Conservation (phyloP, 1,284 basidiomycete genomes). For the Caloboletus firmus region DNA sequence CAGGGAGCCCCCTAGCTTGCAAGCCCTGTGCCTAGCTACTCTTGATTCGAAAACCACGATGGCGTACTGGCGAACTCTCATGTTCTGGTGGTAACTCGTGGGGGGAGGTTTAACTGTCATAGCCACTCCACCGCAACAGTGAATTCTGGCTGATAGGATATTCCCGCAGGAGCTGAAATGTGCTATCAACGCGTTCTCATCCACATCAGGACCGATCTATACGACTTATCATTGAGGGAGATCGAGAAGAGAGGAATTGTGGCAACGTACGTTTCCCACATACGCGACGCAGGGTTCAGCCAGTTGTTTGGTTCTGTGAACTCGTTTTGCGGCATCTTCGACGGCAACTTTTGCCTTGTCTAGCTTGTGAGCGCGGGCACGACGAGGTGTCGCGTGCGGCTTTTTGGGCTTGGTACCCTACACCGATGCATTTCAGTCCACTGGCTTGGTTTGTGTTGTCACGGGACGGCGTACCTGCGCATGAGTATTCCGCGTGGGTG, state of each 20-base stretch:
- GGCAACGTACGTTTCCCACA: constrained; percentile 57
- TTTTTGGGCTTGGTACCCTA: constrained; percentile 13
- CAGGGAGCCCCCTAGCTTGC: constrained; percentile 43
- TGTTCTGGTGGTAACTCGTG: constrained; percentile 27
- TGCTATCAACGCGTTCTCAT: constrained; percentile 37
- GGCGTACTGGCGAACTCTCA: constrained; percentile 50
- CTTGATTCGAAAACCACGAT: constrained; percentile 45
- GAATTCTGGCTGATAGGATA: constrained; percentile 44
- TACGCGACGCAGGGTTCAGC: constrained; percentile 41
- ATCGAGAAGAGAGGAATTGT: not conserved
- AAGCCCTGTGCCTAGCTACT: constrained; percentile 40
- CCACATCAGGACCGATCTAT: constrained; percentile 38
- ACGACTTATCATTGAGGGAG: not conserved
- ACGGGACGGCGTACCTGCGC: constrained; percentile 12
- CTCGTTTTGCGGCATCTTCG: constrained; percentile 26
- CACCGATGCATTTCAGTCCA: not conserved
- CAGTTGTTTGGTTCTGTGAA: constrained; percentile 4
- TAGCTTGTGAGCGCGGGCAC: constrained; percentile 13
- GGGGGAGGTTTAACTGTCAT: constrained; percentile 34
- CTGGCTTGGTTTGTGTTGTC: not conserved
- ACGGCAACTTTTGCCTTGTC: constrained; percentile 20
- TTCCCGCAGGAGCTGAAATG: constrained; percentile 47
- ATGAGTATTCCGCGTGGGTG: not conserved
- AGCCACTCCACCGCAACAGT: constrained; percentile 48
- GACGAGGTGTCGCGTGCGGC: constrained; percentile 6